phyloP scores from a whole-genome alignment of 306 rosid species.

The Acmispon strigosus region DNA sequence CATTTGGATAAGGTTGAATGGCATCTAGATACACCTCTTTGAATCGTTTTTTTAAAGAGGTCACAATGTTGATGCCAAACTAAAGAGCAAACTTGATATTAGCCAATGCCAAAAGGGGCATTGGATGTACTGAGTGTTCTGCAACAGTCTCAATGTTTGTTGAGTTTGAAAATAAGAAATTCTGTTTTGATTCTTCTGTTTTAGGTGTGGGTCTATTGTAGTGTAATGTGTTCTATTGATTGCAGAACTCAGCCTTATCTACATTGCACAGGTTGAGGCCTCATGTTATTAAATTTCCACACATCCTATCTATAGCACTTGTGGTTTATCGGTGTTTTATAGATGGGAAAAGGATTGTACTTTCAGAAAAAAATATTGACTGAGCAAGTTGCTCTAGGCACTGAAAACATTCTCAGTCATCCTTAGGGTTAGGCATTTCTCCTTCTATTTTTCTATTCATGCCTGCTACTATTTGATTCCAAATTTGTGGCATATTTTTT shows the following conservation, averaged over 20 bases:
- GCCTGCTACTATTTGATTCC: neutral
- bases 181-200: neutral
- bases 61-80: slow-evolving; percentile 71
- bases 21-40: slow-evolving; percentile 90
- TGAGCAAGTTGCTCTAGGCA: no score
- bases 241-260: slow-evolving; percentile 5
- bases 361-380: no score
- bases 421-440: neutral
- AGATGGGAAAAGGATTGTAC: no score
- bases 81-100: slow-evolving; percentile 48
- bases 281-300: neutral
- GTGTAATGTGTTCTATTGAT: neutral
- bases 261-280: neutral
- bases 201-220: neutral
- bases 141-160: slow-evolving; percentile 34
- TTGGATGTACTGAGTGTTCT: slow-evolving; percentile 43
- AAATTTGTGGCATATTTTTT: neutral
- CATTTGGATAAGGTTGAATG: slow-evolving; percentile 10
- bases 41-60: slow-evolving; percentile 72
- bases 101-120: slow-evolving; percentile 39
- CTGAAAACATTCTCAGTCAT: no score
- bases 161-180: neutral
- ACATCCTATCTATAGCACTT: no score
- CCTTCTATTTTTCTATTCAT: neutral
- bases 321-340: no score